phyloP scores from a whole-genome alignment of 768 basidiomycete species.

The Mycena belliarum region DNA sequence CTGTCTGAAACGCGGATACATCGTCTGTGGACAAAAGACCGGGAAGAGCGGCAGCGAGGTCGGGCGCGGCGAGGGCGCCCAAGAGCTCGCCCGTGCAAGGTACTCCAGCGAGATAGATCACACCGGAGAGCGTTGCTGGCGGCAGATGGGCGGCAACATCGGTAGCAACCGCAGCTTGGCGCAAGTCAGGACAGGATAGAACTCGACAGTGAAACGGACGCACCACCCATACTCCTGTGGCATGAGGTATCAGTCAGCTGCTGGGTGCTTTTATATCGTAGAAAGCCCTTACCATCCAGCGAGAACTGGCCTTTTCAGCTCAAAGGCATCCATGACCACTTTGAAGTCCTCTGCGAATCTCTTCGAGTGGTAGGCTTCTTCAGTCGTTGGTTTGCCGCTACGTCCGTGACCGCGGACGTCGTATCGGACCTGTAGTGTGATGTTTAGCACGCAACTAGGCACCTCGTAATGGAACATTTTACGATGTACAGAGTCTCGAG shows the following conservation, averaged over 20 bases:
- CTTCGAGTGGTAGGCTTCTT: slow-evolving; percentile 27
- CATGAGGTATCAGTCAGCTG: too few relatives aligned
- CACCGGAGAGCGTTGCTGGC: slow-evolving; percentile 29
- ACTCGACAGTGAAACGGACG: slow-evolving; percentile 4
- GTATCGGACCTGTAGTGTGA: slow-evolving; percentile 30
- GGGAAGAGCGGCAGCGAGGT: too few relatives aligned
- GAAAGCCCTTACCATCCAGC: slow-evolving; percentile 29
- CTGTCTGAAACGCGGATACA: slow-evolving; percentile 18
- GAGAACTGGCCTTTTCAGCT: slow-evolving; percentile 29
- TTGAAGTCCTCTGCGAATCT: slow-evolving; percentile 34
- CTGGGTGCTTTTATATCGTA: background rate
- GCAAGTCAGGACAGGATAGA: background rate
- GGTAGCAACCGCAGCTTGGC: slow-evolving; percentile 26
- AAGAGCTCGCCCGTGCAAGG: slow-evolving; percentile 30
- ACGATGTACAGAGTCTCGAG: too few relatives aligned
- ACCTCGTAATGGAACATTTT: slow-evolving; percentile 31
- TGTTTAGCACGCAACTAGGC: slow-evolving; percentile 6
- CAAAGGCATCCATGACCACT: slow-evolving; percentile 30
- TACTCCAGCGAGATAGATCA: slow-evolving; percentile 28
- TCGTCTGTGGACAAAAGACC: slow-evolving; percentile 25
- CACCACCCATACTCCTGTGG: slow-evolving; percentile 31
- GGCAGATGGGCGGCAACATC: slow-evolving; percentile 30
- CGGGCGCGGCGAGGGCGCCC: too few relatives aligned
- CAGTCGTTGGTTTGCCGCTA: slow-evolving; percentile 30
- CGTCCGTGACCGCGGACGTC: too few relatives aligned